Base-by-base conservation (phyloP, 176 grass and related monocot genomes). In the Bolboschoenus planiculmis region DNA sequence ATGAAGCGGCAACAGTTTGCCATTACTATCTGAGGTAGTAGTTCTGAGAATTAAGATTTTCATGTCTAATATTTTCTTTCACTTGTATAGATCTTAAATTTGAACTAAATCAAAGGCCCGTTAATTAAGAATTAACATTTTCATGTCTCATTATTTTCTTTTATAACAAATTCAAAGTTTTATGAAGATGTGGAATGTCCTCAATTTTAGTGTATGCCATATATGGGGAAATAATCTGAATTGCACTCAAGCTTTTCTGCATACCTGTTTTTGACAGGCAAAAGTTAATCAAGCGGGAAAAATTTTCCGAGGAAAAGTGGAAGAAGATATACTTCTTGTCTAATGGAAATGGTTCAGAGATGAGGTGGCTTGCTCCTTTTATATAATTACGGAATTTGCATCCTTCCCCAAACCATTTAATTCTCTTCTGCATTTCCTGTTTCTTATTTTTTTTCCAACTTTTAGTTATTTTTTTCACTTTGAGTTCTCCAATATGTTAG, bases 311-410 rank as follows among this genome's bases (percentile, higher is more conserved):
- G 36, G 96, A 95, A 59, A 95, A 85, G 48, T 99, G 92, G 92
- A 95, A 99, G 91, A 99, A 99, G 61, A 90, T 91, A 34, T 95
- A 91, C 82, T 99, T 93, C 81, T 90, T 99, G 85, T 91, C 96
- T 47, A 99, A 99, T 91, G 92, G 96, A 91, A 99, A 99, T 83
- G 96, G 92, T 56, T 95, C 91, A 46, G 96, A 99, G 87, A 91
- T 99, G 92, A 92, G 92, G 77, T 99, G 91, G 96, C 83, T 99
- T 89, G 90, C 91, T 81, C 56, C 92, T 83, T 95, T 99, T 86
- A 87, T 95, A 82, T 99, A 87, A 93, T 56, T 74, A 86, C 21
- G 44, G 7, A 64, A 81, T 79, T 11, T 42, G 72, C n/a, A 2
- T 77, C 83, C 60, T 84, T 86, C 34, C 10, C 68, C 29, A 51